These are phyloP conservation scores for Coniochaeta ligniaria DNA, from an alignment of 2,329 filamentous ascomycete genomes.

Conservation along the genomic window DNA sequence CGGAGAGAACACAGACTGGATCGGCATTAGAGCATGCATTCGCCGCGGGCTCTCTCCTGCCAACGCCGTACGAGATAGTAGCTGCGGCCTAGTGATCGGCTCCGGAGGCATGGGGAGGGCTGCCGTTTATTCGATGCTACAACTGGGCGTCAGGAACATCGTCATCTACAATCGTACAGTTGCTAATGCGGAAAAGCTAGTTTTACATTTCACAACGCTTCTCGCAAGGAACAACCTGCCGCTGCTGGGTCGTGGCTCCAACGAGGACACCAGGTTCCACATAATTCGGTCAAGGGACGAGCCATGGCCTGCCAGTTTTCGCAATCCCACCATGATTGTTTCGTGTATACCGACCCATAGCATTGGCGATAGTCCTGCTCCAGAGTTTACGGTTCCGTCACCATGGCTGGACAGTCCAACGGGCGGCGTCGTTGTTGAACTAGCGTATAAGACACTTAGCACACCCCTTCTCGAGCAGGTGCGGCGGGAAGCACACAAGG, in stretches of 20 bases:
- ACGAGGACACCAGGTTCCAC: slow-evolving; percentile 38
- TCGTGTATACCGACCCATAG: slow-evolving; percentile 69
- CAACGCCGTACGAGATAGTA: slow-evolving; percentile 51
- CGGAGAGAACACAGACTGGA: slow-evolving; percentile 78
- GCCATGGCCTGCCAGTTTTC: slow-evolving; percentile 57
- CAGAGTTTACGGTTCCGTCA: slow-evolving; percentile 61
- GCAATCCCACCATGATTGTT: slow-evolving; percentile 64
- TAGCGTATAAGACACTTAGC: slow-evolving; percentile 66
- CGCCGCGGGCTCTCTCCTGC: slow-evolving; percentile 66
- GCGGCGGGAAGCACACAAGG: slow-evolving; percentile 46
- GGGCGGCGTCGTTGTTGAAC: slow-evolving; percentile 69
- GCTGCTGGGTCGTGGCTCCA: slow-evolving; percentile 29
- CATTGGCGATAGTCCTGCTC: slow-evolving; percentile 54
- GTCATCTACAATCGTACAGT: slow-evolving; percentile 67
- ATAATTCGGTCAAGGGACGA: slow-evolving; percentile 53
- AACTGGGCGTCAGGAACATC: slow-evolving; percentile 69
- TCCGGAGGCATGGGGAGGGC: slow-evolving; percentile 73
- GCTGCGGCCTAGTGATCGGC: slow-evolving; percentile 53
- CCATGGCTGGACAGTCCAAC: slow-evolving; percentile 67
- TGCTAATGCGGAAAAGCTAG: slow-evolving; percentile 59
- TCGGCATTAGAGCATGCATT: slow-evolving; percentile 68
- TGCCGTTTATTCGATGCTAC: slow-evolving; percentile 70
- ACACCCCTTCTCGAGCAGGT: slow-evolving; percentile 67
- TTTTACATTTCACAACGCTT: slow-evolving; percentile 60
- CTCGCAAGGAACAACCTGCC: slow-evolving; percentile 35